Evolutionary conservation across 352 stramenopile species (phyloP).

Genomic region (Phytophthora cactorum): DNA sequence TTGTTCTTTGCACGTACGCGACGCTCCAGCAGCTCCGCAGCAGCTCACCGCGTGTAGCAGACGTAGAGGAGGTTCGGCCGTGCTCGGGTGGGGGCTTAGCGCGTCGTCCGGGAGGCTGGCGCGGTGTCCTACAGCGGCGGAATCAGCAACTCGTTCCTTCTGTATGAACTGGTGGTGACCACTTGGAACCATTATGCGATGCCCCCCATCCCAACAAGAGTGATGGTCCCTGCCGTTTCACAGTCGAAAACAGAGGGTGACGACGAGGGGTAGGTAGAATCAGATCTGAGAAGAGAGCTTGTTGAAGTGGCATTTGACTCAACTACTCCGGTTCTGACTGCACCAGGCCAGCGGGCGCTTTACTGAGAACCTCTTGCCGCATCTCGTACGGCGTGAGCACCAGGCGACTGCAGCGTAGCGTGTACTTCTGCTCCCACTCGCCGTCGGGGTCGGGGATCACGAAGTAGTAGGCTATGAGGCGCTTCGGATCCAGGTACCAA

Average conservation of each 20-base stretch:
- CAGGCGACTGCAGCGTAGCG: slow-evolving; percentile 57
- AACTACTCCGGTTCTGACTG: slow-evolving; percentile 3
- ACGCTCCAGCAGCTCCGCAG: slow-evolving; percentile 3
- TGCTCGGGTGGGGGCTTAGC: neutral
- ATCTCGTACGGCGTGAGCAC: slow-evolving; percentile 78
- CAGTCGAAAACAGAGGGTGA: slow-evolving; percentile 23
- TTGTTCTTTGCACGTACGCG: slow-evolving; percentile 1
- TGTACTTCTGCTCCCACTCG: slow-evolving; percentile 72
- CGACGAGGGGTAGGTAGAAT: slow-evolving; percentile 13
- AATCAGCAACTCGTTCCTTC: slow-evolving; percentile 20
- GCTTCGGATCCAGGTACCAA: slow-evolving; percentile 84
- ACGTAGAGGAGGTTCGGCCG: neutral
- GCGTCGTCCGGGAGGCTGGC: slow-evolving; percentile 1
- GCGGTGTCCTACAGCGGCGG: slow-evolving; percentile 5
- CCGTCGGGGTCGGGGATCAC: slow-evolving; percentile 50
- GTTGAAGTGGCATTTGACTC: slow-evolving; percentile 24
- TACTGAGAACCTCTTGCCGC: slow-evolving; percentile 55
- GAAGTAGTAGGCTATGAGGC: slow-evolving; percentile 81
- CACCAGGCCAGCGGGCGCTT: slow-evolving; percentile 13
- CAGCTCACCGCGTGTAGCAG: neutral
- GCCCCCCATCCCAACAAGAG: slow-evolving; percentile 1
- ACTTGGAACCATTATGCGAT: slow-evolving; percentile 12
- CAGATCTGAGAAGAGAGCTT: slow-evolving; percentile 23
- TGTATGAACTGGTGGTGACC: slow-evolving; percentile 6
- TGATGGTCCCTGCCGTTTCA: slow-evolving; percentile 18